Base-by-base conservation (phyloP, 768 basidiomycete species). In the Pleurotus citrinopileatus region DNA sequence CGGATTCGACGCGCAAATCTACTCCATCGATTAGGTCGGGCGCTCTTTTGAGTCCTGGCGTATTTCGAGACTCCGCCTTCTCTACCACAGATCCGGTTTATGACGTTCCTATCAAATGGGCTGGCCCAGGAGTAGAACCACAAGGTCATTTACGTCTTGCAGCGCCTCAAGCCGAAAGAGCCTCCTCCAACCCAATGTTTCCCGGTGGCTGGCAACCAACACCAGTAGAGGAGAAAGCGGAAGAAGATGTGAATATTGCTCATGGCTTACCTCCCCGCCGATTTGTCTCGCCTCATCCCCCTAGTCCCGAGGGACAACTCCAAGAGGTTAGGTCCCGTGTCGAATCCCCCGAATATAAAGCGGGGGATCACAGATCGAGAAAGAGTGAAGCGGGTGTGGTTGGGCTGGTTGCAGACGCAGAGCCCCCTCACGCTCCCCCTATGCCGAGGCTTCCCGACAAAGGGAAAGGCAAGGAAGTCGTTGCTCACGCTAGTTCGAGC, bases 41-140 rank as follows among this genome's bases (percentile, higher is more conserved):
- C 17, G 34, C 73, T 3, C 76, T 87, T 28, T 77, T 89, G 8
- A 75, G 80, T 32, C 71, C 82, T 15, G 77, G 75, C 19, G 77
- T 78, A 25, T 89, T 87, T 67, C 77, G 87, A 43, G 86, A 88
- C 61, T 88, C 88, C 25, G 78, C 75, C 4, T 76, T 86, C 59
- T 85, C 86, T 15, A 67, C 67, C 36, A 79, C 71, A 45, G 78
- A 71, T 32, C 67, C 67, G 50, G 77, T 71, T 50, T 68, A 67
- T 13, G 79, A 87, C 27, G 71, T 81, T 37, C 81, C 84, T 2
- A 80, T 85, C 48, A 78, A 80, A 51, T 88, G 84, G 85, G 80
- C 79, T 4, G 86, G 84, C 3, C 59, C 64, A 27, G 59, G 60
- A 13, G 57, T 52, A 23, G 61, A 63, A 8, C 32, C 42, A 34